Base-by-base conservation (phyloP, 1,284 basidiomycete species). In the Bjerkandera adusta region DNA sequence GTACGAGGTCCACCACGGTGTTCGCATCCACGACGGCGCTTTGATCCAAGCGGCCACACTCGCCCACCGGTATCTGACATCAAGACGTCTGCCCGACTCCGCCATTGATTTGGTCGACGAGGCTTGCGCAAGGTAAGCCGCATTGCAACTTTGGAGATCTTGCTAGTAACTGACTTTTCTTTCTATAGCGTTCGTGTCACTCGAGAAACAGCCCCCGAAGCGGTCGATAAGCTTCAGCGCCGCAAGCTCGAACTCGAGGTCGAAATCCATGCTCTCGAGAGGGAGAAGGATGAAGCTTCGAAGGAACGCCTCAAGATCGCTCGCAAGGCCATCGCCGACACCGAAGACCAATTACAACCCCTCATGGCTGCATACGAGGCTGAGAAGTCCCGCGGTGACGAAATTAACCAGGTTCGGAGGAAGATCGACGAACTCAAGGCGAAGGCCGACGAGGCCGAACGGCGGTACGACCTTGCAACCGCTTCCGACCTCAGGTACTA, bases 61-160 rank as follows among this genome's bases (percentile, higher is more conserved):
- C 46, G 95, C 97, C 7, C 91, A 94, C 67, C 92, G 97, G 38
- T 99, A 99, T 62, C 75, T 99, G 45, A 93, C 92, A 3, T 85
- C 85, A 8, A 76, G 91, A 57, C 76, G 91, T 53, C 70, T 96
- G 26, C 93, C 94, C 5, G 92, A 96, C 66, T 81, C 92, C 25
- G 93, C 93, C 18, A 97, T 97, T 58, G 92, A 97, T 64, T 72
- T 96, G 39, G 83, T 97, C 16, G 93, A 98, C 55, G 95, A 98
- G 65, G 93, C 95, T 27, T 90, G 90, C 62, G 91, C 92, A 24
- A 87, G 83, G 84, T 83, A 61, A 58, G 77, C 62, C 25, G 20
- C 35, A 16, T 24, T 24, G 5, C 26, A 29, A 18, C 6, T 37
- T 11, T 40, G 5, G 24, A 13, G 25, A 25, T 11, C 18, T 16